phyloP scores from a whole-genome alignment of 345 rosid species.

The Carallia brachiata region DNA sequence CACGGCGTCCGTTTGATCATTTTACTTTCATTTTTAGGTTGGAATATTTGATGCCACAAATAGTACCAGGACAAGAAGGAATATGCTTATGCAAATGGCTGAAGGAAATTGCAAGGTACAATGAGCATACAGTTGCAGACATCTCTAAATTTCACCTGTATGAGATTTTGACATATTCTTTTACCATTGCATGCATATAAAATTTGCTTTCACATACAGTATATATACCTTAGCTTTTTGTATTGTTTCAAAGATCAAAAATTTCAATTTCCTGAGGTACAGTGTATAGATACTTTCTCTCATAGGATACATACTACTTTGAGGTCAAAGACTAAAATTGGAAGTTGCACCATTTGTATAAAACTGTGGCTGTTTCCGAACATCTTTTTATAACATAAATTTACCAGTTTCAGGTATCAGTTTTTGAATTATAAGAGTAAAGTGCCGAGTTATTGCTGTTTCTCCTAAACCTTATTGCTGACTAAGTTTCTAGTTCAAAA shows the following conservation, averaged over 20 bases:
- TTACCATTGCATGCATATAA: not conserved
- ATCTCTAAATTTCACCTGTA: constrained; percentile 7
- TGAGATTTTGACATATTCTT: not conserved
- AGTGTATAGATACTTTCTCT: not conserved
- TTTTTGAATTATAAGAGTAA: no score
- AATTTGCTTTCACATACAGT: no score
- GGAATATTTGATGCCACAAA: constrained; percentile 99
- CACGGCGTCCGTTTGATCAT: constrained; percentile 21
- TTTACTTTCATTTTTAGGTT: constrained; percentile 52
- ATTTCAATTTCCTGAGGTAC: not conserved
- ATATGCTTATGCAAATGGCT: constrained; percentile 99
- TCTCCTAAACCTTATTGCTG: no score
- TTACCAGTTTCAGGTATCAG: no score
- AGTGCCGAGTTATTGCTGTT: no score
- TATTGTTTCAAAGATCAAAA: not conserved
- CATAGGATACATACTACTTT: no score
- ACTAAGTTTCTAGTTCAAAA: no score
- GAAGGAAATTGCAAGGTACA: constrained; percentile 99
- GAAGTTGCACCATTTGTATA: no score
- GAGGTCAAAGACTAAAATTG: no score
- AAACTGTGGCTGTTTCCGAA: no score
- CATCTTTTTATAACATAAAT: no score
- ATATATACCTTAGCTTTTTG: not conserved
- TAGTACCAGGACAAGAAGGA: constrained; percentile 79
- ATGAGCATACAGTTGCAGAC: not conserved